Evolutionary conservation across 2,329 filamentous ascomycete species (phyloP), one percentile per base, ranked within the genome.

Genomic region (Fusarium humuli): DNA sequence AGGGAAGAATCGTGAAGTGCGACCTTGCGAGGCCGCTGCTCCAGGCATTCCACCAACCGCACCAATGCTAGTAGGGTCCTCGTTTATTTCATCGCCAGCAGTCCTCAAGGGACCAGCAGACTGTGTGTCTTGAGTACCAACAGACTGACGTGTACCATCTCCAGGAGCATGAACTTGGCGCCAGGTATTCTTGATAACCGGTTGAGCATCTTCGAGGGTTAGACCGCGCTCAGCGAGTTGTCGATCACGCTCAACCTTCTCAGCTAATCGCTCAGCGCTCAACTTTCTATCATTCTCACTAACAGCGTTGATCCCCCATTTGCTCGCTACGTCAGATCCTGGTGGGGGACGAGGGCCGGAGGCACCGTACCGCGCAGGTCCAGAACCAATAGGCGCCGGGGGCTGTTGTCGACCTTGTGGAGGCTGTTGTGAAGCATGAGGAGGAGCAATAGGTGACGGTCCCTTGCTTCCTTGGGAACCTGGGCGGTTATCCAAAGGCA

Each of bases 1-100:
- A 0, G 89, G 89, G 77, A 91, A 91, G 78, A 91, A 91, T 45
- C 88, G 81, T 10, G 89, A 91, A 20, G 84, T 80, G 23, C 88
- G 84, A 22, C 81, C 79, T 62, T 85, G 81, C 37, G 86, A 81
- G 6, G 83, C 73, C 23, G 79, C 70, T n/a, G 70, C 74, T 27
- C 77, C 72, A 8, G 77, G 71, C 29, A 79, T 73, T 14, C 74
- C 64, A 23, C 77, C 77, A 53, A 79, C 76, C 18, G 77, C 73
- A 16, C 73, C 78, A 27, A 77, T 53, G 47, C 72, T 75, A 13
- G 71, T 54, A 13, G 72, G 20, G 14, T 77, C 77, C 18, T 79
- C 77, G 27, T 61, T 53, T 46, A 59, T 40, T 25, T 77, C 77
- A 7, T 79, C 79, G n/a, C 75, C 70, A 22, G 77, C 29, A 12